Evolutionary conservation across 2,329 filamentous ascomycete genomes (phyloP), one percentile per base, ranked within the genome.

Genomic region (Trichoderma lentiforme): DNA sequence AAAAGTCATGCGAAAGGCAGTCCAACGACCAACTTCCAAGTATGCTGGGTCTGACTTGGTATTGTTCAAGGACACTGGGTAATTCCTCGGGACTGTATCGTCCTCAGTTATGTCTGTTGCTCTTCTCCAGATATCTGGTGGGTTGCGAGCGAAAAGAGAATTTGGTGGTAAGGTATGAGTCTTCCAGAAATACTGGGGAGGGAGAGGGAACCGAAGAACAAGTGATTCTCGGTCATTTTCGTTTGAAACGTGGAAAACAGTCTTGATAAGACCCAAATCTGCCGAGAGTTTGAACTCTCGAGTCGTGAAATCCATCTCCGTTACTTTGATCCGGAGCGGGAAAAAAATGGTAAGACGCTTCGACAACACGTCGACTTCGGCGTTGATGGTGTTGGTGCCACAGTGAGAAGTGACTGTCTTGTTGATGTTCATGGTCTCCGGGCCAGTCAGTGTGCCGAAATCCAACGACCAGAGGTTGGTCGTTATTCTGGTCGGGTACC

Each of bases 391-490:
- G 30, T 32, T 32, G 6, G 60, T 9, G 4, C 39, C 61, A 1
- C 30, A 4, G 2, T 71, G 65, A 2, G 71, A 28, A 4, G 53
- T 43, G n/a, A 80, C 39, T 1, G 76, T 75, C 67, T 86, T 86
- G 85, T 93, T 88, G 9, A 84, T 80, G 78, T 90, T 87, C 85
- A 94, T 89, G 0, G 83, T 82, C 3, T 81, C 82, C 5, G 87
- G 84, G 1, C 84, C 80, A 1, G 86, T 75, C 81, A 89, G 84
- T 53, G 89, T 83, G 0, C 93, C 92, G 75, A 94, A 91, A 21
- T 89, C 85, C 2, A 94, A 76, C 0, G 81, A 82, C 1, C 78
- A 75, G 3, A 86, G 82, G 1, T 79, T 76, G 2, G 90, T 74
- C 18, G 77, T 82, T 79, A 87, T 80, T 24, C 77, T 77, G 26